Evolutionary conservation across 192 early-diverging fungal species (phyloP), one percentile per base, ranked within the genome.

Genomic region (Umbelopsis sp.): DNA sequence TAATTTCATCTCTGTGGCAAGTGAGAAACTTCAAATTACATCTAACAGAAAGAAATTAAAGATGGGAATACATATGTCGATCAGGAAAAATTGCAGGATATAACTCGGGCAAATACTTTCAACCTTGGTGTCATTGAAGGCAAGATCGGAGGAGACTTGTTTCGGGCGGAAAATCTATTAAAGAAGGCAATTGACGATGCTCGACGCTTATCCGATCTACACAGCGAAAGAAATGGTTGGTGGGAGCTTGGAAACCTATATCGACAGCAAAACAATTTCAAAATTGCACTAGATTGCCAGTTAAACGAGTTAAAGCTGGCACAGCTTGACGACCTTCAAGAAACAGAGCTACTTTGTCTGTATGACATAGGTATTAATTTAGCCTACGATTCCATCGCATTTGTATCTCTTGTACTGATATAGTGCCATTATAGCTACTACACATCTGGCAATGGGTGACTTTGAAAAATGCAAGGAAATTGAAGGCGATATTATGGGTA

Each of bases 231-330:
- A n/a, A 29, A 45, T 17, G 43, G 59, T 16, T 72, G 71, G 71
- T 72, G 71, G 71, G 71, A 72, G 24, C 62, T 72, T 5, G 71
- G 56, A 3, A 72, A 72, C 20, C 22, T 72, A 4, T 44, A 65
- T 45, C 29, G 32, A 17, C 9, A 16, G 22, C 71, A 26, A 22
- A 17, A 20, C 4, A 26, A 72, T 3, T 65, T 43, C 17, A 34
- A 72, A 16, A 62, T 8, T 16, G 44, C 59, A 12, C 24, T 72
- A 14, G 56, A 72, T n/a, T 72, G 71, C 26, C 71, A 72, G 25
- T 43, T 29, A 20, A 32, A 59, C 3, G 71, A 72, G 22, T 36
- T 72, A 22, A 50, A 45, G 6, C 10, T 72, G 45, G 59, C 38
- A n/a, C 54, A 72, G 20, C 56, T 62, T 2, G 56, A 62, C 14